These are phyloP conservation scores for Chaetomiaceae sp. DNA, from an alignment of 2,329 filamentous ascomycete species.

Conservation along the genomic window DNA sequence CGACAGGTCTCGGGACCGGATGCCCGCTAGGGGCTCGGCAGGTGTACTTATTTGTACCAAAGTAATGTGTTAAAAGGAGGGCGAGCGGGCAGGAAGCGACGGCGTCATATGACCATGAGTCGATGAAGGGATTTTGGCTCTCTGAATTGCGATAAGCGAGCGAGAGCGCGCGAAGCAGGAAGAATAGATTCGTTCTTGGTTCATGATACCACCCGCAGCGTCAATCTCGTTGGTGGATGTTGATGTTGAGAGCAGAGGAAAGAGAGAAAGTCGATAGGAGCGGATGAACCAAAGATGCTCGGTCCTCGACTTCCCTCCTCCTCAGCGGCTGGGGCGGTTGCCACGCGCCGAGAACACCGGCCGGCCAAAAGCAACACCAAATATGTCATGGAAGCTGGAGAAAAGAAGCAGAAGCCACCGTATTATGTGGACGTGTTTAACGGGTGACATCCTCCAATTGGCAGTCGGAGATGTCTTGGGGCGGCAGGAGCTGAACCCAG, in stretches of 20 bases:
- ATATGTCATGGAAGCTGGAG: too few species aligned
- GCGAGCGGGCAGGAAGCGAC: background rate
- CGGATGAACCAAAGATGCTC: background rate
- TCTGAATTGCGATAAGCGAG: slow-evolving; percentile 1
- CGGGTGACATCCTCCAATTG: background rate
- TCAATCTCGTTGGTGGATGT: background rate
- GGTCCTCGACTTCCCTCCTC: background rate
- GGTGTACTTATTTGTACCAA: slow-evolving; percentile 8
- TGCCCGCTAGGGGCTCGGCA: background rate
- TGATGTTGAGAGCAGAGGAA: background rate
- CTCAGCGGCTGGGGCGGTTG: too few species aligned
- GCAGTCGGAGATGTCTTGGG: background rate
- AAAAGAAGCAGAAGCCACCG: too few species aligned
- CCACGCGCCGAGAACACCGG: too few species aligned
- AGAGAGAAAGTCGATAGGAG: too few species aligned
- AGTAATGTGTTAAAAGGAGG: slow-evolving; percentile 8
- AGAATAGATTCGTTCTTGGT: background rate
- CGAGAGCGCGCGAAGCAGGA: background rate
- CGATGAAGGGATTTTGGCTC: slow-evolving; percentile 1
- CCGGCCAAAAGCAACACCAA: too few species aligned
- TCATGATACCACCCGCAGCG: background rate
- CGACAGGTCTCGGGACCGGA: slow-evolving; percentile 7
- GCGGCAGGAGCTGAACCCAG: background rate
- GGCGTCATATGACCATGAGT: slow-evolving; percentile 10
- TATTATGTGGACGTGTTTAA: too few species aligned